Conservation (phyloP, 2,329 filamentous ascomycete genomes). For the Claviceps africana region DNA sequence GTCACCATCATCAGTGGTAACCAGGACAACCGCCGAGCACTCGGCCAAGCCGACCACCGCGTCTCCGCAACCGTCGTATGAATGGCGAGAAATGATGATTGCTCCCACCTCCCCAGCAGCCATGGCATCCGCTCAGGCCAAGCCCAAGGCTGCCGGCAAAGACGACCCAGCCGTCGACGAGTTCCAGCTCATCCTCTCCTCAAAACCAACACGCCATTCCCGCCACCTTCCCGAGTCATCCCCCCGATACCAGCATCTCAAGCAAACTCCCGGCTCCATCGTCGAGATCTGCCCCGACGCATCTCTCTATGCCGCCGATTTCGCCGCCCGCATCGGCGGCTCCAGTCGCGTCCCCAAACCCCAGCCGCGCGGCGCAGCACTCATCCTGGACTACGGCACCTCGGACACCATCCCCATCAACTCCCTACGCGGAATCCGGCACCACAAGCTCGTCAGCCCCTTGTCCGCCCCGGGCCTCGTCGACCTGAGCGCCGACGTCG, state of each 20-base stretch:
- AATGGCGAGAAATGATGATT: constrained; percentile 77
- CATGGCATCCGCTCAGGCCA: constrained; percentile 38
- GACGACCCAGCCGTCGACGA: constrained; percentile 51
- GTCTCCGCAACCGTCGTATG: constrained; percentile 16
- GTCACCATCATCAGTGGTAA: constrained; percentile 12
- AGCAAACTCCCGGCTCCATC: constrained; percentile 50
- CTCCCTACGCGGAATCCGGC: constrained; percentile 76
- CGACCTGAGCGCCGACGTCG: constrained; percentile 84
- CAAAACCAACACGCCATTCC: constrained; percentile 64
- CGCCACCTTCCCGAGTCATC: constrained; percentile 75
- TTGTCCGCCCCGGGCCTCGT: constrained; percentile 69
- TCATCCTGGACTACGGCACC: constrained; percentile 94
- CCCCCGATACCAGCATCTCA: constrained; percentile 62
- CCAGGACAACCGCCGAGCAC: neutral
- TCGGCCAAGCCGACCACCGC: neutral
- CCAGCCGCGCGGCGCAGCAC: constrained; percentile 62
- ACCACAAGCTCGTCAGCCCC: constrained; percentile 63
- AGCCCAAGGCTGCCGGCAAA: constrained; percentile 31
- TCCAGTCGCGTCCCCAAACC: constrained; percentile 39
- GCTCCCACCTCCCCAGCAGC: constrained; percentile 46
- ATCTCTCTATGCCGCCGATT: constrained; percentile 63
- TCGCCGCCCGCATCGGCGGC: constrained; percentile 75
- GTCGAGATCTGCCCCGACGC: constrained; percentile 88
- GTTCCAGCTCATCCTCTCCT: constrained; percentile 73
- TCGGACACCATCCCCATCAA: constrained; percentile 66